A percentile compares a stretch with the other conserved stretches of the same genome.
These are phyloP conservation scores for Syzygium jambos DNA, from an alignment of 345 rosid genomes.

Conservation along the genomic window DNA sequence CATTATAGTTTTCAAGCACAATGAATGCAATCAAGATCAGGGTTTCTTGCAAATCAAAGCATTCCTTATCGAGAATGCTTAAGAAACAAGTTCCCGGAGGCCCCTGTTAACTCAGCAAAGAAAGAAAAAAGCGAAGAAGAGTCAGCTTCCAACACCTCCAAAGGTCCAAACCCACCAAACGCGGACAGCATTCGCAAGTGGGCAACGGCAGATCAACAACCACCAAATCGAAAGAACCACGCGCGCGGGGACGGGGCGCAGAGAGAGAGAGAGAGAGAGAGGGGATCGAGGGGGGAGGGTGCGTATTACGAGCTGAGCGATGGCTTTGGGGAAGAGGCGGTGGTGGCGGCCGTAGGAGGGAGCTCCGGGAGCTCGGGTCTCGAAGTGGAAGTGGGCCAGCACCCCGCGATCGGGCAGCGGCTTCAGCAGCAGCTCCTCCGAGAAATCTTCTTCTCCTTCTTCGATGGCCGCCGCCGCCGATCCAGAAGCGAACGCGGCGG, in stretches of 20 bases:
- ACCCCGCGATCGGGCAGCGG: conserved; percentile 85
- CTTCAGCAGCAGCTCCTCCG: conserved; percentile 62
- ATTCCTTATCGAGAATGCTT: background rate
- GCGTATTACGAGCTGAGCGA: conserved; percentile 71
- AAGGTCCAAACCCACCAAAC: background rate
- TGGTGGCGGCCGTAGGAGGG: conserved; percentile 76
- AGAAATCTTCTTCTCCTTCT: conserved; percentile 45
- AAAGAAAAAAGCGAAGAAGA: background rate
- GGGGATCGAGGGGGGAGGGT: background rate
- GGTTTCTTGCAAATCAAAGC: background rate
- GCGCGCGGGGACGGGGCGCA: background rate
- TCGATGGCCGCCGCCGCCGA: conserved; percentile 7
- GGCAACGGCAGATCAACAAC: background rate
- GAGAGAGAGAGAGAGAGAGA: background rate
- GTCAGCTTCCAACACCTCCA: background rate
- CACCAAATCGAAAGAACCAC: background rate
- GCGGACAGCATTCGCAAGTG: background rate
- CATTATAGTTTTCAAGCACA: background rate
- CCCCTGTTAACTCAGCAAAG: background rate
- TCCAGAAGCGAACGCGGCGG: conserved; percentile 14
- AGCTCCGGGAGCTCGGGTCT: conserved; percentile 51
- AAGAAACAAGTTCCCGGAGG: background rate
- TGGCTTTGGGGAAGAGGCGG: conserved; percentile 95
- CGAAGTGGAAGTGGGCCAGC: conserved; percentile 78
- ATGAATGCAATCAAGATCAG: background rate